phyloP scores from a whole-genome alignment of 305 asterid species.

The Solanum hybrid region DNA sequence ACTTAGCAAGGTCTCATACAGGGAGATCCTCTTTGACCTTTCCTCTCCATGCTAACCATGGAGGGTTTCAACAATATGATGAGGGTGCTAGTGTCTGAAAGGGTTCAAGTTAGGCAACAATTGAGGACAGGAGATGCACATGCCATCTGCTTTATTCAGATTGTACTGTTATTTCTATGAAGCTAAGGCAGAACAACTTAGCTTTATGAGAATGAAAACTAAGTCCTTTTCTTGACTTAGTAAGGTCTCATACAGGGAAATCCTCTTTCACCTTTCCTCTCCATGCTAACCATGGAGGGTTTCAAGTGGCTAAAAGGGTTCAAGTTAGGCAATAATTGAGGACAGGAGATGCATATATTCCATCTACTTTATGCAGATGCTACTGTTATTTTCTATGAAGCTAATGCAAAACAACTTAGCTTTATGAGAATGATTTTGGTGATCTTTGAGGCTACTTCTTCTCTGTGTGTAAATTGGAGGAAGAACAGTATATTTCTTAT shows the following conservation, averaged over 20 bases:
- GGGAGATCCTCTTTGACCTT: not conserved
- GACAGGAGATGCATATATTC: not conserved
- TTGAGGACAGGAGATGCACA: not conserved
- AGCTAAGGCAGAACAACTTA: not conserved
- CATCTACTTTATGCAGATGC: not conserved
- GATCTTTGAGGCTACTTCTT: not conserved
- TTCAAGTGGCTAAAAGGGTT: not conserved
- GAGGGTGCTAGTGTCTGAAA: not conserved
- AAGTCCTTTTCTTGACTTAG: not conserved
- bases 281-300: not conserved
- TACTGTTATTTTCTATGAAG: not conserved
- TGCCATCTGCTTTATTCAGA: not conserved
- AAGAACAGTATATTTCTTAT: not conserved
- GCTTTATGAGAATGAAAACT: not conserved
- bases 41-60: not conserved
- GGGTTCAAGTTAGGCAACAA: not conserved
- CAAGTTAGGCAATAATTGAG: not conserved
- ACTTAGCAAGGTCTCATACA: not conserved
- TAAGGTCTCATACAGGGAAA: not conserved
- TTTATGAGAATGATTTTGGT: not conserved
- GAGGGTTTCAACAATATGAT: not conserved
- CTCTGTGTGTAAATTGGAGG: not conserved
- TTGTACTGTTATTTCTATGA: not conserved
- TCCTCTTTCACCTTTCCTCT: not conserved
- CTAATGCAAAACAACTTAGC: not conserved